Evolutionary conservation across 1,284 basidiomycete genomes (phyloP), one percentile per base, ranked within the genome.

Genomic region (Microbotryum scabiosae): DNA sequence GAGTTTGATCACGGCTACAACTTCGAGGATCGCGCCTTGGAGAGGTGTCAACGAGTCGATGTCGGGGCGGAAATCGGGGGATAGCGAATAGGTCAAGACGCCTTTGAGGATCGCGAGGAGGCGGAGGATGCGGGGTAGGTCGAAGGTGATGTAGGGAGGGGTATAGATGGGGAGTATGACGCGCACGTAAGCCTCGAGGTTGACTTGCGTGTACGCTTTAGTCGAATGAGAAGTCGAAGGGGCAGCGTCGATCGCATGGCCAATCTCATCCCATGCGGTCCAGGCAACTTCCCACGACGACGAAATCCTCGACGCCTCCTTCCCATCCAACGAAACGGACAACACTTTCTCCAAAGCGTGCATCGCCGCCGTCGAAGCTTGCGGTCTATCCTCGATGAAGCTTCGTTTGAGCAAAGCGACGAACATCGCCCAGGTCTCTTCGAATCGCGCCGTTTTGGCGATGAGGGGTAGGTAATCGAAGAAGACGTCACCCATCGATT

Each of bases 41-140:
- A 96, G 81, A 23, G 90, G 90, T 23, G 88, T 85, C 60, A 96
- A 78, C 46, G 78, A 76, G 71, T 97, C 91, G 52, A 90, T 80
- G 72, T 98, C 93, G 5, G 87, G 85, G 52, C 89, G 79, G 72
- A 89, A 92, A 72, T 94, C 90, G 5, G 86, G 84, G 1, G 89
- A 93, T 61, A 80, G 79, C 1, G 84, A 78, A 72, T 96, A 97
- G 0, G 86, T 88, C 63, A 94, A 77, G 52, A 89, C 81, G 5
- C 83, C 83, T 78, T 90, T 90, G 57, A 94, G 76, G 53, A 92
- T 86, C 16, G 76, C 77, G 78, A 93, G 85, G 46, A 97, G 76
- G 14, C 82, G 79, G 3, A 80, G 79, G 48, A 90, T 76, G 30
- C 84, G 80, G 20, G 80, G 77, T 21, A 88, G 73, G 28, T 79